Percentiles rank a stretch among this genome's conserved stretches.
Conservation (phyloP, 495 filamentous ascomycete species). For the Lepraria neglecta region DNA sequence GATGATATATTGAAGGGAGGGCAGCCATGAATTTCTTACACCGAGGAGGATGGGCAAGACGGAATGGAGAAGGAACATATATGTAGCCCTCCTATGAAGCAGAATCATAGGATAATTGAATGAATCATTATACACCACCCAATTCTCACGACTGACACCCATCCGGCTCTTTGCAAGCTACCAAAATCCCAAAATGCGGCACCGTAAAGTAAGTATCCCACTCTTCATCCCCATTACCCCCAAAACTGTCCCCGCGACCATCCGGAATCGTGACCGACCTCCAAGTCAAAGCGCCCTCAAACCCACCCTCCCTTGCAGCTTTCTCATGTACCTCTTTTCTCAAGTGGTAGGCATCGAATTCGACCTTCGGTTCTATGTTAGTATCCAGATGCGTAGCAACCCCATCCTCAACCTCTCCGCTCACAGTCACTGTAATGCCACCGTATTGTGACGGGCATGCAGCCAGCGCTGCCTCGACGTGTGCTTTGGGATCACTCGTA, state of each 20-base stretch:
- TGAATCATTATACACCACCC: too few species aligned
- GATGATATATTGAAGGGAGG: too few species aligned
- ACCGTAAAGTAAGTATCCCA: not conserved
- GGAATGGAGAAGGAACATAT: too few species aligned
- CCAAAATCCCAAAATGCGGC: constrained; percentile 3
- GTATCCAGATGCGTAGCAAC: not conserved
- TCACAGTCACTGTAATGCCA: not conserved
- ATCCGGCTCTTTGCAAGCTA: not conserved
- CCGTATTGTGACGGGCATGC: not conserved
- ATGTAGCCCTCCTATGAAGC: too few species aligned
- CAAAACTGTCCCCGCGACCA: constrained; percentile 7
- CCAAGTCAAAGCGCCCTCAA: constrained; percentile 20
- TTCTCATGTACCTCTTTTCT: constrained; percentile 21
- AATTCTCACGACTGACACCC: not conserved
- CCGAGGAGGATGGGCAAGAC: too few species aligned
- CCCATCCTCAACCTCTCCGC: constrained; percentile 23
- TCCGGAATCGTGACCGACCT: constrained; percentile 16
- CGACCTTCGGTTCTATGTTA: constrained; percentile 2
- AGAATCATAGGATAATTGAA: too few species aligned
- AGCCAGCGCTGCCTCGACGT: constrained; percentile 6
- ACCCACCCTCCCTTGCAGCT: constrained; percentile 22
- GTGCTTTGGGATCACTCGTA: constrained; percentile 20
- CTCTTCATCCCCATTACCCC: not conserved
- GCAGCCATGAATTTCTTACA: too few species aligned
- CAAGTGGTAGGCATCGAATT: constrained; percentile 24